These are phyloP conservation scores for Neurospora intermedia DNA, from an alignment of 495 filamentous ascomycete genomes.

Conservation along the genomic window DNA sequence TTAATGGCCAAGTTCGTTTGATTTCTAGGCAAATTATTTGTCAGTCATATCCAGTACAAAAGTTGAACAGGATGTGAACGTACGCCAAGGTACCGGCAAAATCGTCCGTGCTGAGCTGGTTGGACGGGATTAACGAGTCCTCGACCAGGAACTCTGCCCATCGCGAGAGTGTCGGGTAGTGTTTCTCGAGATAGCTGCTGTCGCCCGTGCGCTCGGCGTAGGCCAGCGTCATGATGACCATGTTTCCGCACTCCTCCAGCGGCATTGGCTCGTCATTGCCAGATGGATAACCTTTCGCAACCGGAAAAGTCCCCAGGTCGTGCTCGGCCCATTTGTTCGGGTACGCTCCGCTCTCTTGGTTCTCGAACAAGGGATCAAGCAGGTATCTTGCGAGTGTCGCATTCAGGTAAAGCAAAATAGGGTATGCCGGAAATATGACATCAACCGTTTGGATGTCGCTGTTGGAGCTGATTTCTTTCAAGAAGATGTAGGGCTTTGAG, in stretches of 20 bases:
- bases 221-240: slow-evolving; percentile 80
- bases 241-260: slow-evolving; percentile 91
- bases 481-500: slow-evolving; percentile 67
- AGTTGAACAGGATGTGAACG: background rate
- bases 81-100: slow-evolving; percentile 72
- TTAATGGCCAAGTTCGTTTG: slow-evolving; percentile 93
- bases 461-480: slow-evolving; percentile 93
- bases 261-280: slow-evolving; percentile 89
- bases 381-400: slow-evolving; percentile 74
- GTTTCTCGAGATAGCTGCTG: slow-evolving; percentile 32
- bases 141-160: slow-evolving; percentile 84
- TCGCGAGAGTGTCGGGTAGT: slow-evolving; percentile 68
- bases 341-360: slow-evolving; percentile 84
- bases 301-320: slow-evolving; percentile 86
- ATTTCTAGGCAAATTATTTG: slow-evolving; percentile 31
- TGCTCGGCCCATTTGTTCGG: slow-evolving; percentile 81
- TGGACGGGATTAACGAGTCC: slow-evolving; percentile 66
- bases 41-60: background rate
- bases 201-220: slow-evolving; percentile 39
- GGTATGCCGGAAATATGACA: slow-evolving; percentile 87
- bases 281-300: slow-evolving; percentile 77
- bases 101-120: slow-evolving; percentile 88
- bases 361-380: slow-evolving; percentile 79
- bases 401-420: slow-evolving; percentile 84
- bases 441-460: slow-evolving; percentile 93